These are phyloP conservation scores for Eleusine indica DNA, from an alignment of 176 grass and related monocot species.

Conservation along the genomic window DNA sequence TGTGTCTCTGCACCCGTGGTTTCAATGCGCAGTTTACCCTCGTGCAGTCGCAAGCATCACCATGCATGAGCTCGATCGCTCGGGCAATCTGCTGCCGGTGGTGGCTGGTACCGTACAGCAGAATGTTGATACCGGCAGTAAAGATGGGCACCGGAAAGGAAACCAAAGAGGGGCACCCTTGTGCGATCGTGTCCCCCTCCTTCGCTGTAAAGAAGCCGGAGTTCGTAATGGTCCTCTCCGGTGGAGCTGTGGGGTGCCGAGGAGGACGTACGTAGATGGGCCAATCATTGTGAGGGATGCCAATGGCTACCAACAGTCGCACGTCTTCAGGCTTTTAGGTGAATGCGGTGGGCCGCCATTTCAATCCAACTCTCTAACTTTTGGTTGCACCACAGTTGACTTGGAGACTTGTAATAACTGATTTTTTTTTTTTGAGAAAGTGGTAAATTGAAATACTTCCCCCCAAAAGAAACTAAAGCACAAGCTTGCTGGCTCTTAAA, in stretches of 20 bases:
- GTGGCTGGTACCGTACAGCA: neutral
- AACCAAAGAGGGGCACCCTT: neutral
- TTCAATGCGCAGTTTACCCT: slow-evolving; percentile 21
- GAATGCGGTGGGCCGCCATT: neutral
- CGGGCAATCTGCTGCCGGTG: neutral
- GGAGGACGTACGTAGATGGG: neutral
- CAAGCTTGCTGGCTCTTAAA: neutral
- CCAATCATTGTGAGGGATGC: slow-evolving; percentile 15
- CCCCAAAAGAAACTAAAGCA: too few species aligned
- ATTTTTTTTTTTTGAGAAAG: too few species aligned
- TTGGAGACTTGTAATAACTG: neutral
- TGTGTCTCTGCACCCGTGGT: neutral
- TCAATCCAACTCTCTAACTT: neutral
- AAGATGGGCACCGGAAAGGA: slow-evolving; percentile 30
- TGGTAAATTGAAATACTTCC: too few species aligned
- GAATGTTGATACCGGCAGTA: slow-evolving; percentile 7
- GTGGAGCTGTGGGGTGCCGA: slow-evolving; percentile 7
- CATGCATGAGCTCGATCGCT: neutral
- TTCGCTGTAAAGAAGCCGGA: slow-evolving; percentile 11
- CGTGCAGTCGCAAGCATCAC: neutral
- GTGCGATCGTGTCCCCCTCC: neutral
- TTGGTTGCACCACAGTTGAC: slow-evolving; percentile 10
- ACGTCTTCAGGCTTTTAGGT: neutral
- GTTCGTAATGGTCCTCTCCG: neutral
- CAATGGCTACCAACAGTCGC: slow-evolving; percentile 35